A percentile compares a stretch with the other conserved stretches of the same genome.
Evolutionary conservation across 768 basidiomycete species (phyloP).

Genomic region (Cyathus striatus): DNA sequence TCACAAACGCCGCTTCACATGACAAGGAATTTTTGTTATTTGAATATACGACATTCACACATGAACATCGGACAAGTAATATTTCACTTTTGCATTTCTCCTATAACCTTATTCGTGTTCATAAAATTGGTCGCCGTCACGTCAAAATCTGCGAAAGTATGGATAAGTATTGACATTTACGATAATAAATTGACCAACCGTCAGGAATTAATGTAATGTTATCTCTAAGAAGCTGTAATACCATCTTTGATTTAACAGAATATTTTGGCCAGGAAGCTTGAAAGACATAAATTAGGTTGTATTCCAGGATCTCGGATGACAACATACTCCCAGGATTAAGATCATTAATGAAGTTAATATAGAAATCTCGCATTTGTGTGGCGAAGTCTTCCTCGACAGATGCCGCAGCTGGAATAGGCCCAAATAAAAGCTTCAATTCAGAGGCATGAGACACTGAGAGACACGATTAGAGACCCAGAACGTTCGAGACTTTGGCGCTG

Average conservation of each 20-base stretch:
- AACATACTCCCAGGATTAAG: constrained; percentile 46
- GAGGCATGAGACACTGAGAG: constrained; percentile 41
- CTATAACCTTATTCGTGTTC: not conserved
- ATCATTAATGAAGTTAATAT: constrained; percentile 52
- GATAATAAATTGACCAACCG: constrained; percentile 23
- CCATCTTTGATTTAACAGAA: constrained; percentile 21
- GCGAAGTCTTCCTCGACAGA: constrained; percentile 39
- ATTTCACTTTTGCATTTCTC: not conserved
- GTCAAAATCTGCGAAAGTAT: not conserved
- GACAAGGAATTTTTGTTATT: too few relatives aligned
- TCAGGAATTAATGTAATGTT: constrained; percentile 53
- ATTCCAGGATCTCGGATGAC: not conserved
- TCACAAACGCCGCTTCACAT: too few relatives aligned
- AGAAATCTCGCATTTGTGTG: constrained; percentile 44
- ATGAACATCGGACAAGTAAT: too few relatives aligned
- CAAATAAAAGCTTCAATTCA: constrained; percentile 44
- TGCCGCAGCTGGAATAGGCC: constrained; percentile 31
- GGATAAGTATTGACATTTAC: not conserved
- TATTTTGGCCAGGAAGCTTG: constrained; percentile 45
- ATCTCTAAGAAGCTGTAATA: constrained; percentile 45
- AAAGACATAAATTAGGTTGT: not conserved
- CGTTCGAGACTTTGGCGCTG: not conserved
- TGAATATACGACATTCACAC: too few relatives aligned
- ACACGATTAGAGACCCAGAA: not conserved
- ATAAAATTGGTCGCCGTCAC: not conserved